Percentiles rank a stretch among this genome's conserved stretches.
Conservation (phyloP, 2,329 filamentous ascomycete species). For the Calonectria pteridis region DNA sequence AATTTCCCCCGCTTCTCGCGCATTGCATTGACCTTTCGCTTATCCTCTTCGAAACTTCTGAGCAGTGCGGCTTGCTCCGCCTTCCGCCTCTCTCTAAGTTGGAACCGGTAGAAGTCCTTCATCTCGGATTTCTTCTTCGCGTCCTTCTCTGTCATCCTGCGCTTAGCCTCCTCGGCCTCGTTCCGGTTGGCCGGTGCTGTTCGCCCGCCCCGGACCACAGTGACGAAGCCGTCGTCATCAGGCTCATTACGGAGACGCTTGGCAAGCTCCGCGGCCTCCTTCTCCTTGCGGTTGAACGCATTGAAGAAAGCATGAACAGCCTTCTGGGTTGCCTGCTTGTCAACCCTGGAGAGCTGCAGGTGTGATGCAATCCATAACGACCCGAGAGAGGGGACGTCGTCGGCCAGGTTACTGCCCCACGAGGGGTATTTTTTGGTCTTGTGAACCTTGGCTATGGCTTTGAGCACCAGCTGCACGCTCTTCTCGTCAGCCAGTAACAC, state of each 20-base stretch:
- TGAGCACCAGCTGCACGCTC: constrained; percentile 81
- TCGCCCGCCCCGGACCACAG: constrained; percentile 84
- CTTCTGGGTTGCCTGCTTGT: constrained; percentile 73
- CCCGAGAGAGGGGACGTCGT: constrained; percentile 70
- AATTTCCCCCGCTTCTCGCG: constrained; percentile 75
- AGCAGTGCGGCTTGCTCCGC: constrained; percentile 76
- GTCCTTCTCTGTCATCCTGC: constrained; percentile 72
- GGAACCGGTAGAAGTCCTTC: constrained; percentile 87
- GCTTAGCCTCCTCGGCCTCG: constrained; percentile 73
- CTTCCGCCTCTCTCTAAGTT: constrained; percentile 83
- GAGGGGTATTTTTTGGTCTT: constrained; percentile 71
- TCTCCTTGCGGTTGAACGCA: constrained; percentile 80
- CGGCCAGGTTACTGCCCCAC: constrained; percentile 76
- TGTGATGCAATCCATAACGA: constrained; percentile 72
- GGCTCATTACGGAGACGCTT: constrained; percentile 80
- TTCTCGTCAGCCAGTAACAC: constrained; percentile 86
- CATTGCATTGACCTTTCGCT: constrained; percentile 78
- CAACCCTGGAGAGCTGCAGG: constrained; percentile 78
- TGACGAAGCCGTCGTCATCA: constrained; percentile 96
- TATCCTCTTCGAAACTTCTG: constrained; percentile 81
- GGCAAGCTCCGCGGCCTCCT: constrained; percentile 70
- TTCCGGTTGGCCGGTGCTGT: constrained; percentile 80
- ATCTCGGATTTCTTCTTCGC: constrained; percentile 72
- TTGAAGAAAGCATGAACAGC: constrained; percentile 89
- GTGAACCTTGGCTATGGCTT: constrained; percentile 74